Evolutionary conservation across 331 rosid genomes (phyloP).

Genomic region (Erythrophleum ivorense): DNA sequence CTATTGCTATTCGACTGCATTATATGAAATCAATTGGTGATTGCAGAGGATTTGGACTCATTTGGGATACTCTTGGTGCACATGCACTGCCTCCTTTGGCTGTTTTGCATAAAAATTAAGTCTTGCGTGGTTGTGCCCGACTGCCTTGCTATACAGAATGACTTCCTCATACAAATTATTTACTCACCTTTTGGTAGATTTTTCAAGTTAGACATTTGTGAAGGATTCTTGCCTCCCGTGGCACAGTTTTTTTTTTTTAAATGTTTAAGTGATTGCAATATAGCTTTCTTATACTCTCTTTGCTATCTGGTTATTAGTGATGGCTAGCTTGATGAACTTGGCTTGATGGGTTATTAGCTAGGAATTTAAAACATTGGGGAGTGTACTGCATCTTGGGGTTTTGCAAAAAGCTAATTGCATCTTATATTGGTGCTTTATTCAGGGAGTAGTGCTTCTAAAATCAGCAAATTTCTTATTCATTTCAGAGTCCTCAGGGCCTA

Average conservation of each 20-base stretch:
- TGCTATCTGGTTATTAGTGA: neutral
- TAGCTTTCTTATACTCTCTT: conserved; percentile 7
- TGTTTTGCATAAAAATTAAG: neutral
- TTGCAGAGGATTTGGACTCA: no score
- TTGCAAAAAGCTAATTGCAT: neutral
- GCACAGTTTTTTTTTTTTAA: neutral
- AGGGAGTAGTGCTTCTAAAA: neutral
- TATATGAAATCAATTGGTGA: no score
- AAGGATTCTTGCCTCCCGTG: neutral
- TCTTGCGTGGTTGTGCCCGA: neutral
- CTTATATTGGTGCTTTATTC: neutral
- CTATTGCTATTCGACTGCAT: no score
- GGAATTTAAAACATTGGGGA: neutral
- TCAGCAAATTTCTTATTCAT: neutral
- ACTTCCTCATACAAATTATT: neutral
- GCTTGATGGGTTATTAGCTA: neutral
- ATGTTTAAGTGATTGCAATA: neutral
- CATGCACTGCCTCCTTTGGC: neutral
- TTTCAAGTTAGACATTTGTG: neutral
- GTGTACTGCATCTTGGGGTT: neutral
- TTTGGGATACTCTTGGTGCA: neutral
- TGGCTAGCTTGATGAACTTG: conserved; percentile 26
- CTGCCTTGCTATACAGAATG: neutral
- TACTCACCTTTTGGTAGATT: neutral
- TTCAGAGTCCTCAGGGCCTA: neutral